Conservation (phyloP, 2,329 filamentous ascomycete species). For the Colletotrichum gloeosporioides region DNA sequence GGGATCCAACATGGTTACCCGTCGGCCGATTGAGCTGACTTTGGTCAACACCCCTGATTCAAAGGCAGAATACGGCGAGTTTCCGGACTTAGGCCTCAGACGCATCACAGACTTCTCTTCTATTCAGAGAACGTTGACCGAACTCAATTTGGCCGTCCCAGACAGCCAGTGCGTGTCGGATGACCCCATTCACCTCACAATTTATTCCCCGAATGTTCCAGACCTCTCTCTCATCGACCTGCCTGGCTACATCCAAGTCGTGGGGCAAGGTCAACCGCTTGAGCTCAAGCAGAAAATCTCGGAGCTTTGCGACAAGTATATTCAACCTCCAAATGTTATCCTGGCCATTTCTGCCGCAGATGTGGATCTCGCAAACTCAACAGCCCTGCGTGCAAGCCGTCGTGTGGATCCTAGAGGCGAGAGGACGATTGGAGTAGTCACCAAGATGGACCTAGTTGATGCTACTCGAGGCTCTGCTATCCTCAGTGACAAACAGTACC, state of each 20-base stretch:
- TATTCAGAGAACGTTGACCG: slow-evolving; percentile 92
- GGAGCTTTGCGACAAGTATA: slow-evolving; percentile 97
- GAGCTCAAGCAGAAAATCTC: slow-evolving; percentile 95
- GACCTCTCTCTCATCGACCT: slow-evolving; percentile 96
- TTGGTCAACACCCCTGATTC: slow-evolving; percentile 93
- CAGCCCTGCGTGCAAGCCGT: slow-evolving; percentile 85
- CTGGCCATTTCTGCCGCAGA: slow-evolving; percentile 97
- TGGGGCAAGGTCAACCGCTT: slow-evolving; percentile 86
- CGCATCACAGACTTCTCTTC: slow-evolving; percentile 91
- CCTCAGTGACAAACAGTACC: slow-evolving; percentile 89
- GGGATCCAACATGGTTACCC: slow-evolving; percentile 98
- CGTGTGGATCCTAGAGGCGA: slow-evolving; percentile 94
- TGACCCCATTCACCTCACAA: slow-evolving; percentile 93
- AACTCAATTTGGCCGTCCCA: slow-evolving; percentile 92
- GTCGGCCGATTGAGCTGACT: slow-evolving; percentile 93
- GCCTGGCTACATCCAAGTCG: slow-evolving; percentile 96
- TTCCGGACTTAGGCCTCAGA: slow-evolving; percentile 87
- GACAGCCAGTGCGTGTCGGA: slow-evolving; percentile 92
- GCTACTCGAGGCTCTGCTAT: slow-evolving; percentile 78
- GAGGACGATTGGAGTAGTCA: slow-evolving; percentile 97
- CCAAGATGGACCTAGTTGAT: slow-evolving; percentile 98
- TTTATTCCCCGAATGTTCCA: slow-evolving; percentile 94
- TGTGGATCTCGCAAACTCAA: slow-evolving; percentile 96
- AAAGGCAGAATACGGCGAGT: slow-evolving; percentile 91
- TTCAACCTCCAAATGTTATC: slow-evolving; percentile 94